Evolutionary conservation across 768 basidiomycete genomes (phyloP).

Genomic region (Lactarius akahatsu): DNA sequence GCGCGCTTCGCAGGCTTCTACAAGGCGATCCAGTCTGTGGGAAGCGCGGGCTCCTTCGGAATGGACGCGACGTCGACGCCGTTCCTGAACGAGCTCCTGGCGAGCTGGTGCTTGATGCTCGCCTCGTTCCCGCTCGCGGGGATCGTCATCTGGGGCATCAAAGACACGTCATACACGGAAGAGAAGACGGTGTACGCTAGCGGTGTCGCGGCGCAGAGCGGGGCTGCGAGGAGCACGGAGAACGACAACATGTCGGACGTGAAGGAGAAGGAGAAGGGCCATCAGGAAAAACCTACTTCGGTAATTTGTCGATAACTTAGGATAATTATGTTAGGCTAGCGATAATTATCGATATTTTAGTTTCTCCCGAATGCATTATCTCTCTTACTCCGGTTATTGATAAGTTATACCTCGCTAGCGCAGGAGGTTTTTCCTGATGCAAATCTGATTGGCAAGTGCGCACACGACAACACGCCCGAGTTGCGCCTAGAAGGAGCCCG

Average conservation of each 20-base stretch:
- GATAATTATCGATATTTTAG: too few relatives aligned
- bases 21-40: constrained; percentile 42
- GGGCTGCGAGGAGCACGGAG: constrained; percentile 3
- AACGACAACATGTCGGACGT: background rate
- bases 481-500: background rate
- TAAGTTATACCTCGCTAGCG: too few relatives aligned
- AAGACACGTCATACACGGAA: constrained; percentile 41
- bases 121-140: constrained; percentile 39
- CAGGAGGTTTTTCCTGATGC: too few relatives aligned
- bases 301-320: too few relatives aligned
- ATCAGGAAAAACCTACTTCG: too few relatives aligned
- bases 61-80: constrained; percentile 48
- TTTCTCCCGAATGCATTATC: too few relatives aligned
- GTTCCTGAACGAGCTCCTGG: constrained; percentile 43
- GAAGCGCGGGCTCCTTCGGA: constrained; percentile 43
- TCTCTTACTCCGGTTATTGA: too few relatives aligned
- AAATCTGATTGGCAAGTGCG: background rate
- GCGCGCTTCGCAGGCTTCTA: constrained; percentile 48
- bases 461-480: background rate
- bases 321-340: too few relatives aligned
- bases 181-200: constrained; percentile 37
- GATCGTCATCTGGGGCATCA: constrained; percentile 38
- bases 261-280: constrained; percentile 3
- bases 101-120: constrained; percentile 39
- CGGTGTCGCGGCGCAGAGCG: constrained; percentile 26